Conservation (phyloP, 75 land plant species). For the Pinus taeda region DNA sequence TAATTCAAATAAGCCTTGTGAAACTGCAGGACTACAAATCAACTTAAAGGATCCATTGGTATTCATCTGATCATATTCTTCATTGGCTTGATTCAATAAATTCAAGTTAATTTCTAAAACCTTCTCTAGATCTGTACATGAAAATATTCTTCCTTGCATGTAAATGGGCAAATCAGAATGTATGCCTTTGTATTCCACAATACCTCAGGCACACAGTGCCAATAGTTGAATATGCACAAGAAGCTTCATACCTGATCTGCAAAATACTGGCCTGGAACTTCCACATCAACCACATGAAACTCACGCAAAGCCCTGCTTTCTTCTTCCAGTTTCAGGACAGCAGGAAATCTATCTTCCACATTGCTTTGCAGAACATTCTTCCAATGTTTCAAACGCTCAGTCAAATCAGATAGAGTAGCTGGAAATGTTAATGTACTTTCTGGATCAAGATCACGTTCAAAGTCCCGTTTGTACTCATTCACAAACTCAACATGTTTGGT, state of each 20-base stretch:
- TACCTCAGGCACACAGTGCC: not conserved
- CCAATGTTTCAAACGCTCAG: slow-evolving; percentile 96
- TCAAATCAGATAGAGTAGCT: slow-evolving; percentile 86
- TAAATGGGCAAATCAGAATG: not conserved
- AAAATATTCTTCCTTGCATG: not conserved
- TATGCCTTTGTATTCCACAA: not conserved
- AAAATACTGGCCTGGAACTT: slow-evolving; percentile 98
- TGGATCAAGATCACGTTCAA: slow-evolving; percentile 98
- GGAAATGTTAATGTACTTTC: slow-evolving; percentile 94
- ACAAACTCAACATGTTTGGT: slow-evolving; percentile 98
- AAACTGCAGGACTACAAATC: too few species aligned
- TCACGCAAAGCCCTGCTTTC: slow-evolving; percentile 92
- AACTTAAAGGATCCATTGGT: too few species aligned
- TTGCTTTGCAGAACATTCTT: slow-evolving; percentile 93
- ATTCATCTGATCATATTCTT: not conserved
- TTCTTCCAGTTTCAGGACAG: slow-evolving; percentile 94
- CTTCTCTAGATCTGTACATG: not conserved
- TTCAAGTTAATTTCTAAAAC: not conserved
- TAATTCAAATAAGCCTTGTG: too few species aligned
- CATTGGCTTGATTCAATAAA: not conserved
- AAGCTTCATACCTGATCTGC: slow-evolving; percentile 75
- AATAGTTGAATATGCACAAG: not conserved
- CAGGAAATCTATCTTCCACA: slow-evolving; percentile 98
- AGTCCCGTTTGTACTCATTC: slow-evolving; percentile 94
- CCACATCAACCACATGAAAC: slow-evolving; percentile 97